Percentiles rank a stretch among this genome's conserved stretches.
Evolutionary conservation across 495 filamentous ascomycete species (phyloP).

Genomic region (Xylaria flabelliformis): DNA sequence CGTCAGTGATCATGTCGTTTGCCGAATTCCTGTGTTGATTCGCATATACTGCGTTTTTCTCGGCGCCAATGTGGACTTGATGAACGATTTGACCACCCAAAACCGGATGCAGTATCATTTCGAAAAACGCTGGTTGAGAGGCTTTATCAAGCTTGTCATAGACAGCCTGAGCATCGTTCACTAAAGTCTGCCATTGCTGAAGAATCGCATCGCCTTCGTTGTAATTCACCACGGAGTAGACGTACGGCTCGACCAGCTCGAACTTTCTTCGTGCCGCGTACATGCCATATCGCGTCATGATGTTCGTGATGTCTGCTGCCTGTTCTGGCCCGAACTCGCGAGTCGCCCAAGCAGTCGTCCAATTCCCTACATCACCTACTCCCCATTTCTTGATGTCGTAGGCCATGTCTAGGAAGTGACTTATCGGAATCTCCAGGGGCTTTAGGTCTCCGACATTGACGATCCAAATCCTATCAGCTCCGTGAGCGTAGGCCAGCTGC

Average conservation of each 20-base stretch:
- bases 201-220: conserved; percentile 71
- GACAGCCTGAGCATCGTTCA: conserved; percentile 58
- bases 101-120: conserved; percentile 73
- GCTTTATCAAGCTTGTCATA: conserved; percentile 58
- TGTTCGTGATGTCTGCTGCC: conserved; percentile 56
- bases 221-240: conserved; percentile 73
- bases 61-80: conserved; percentile 66
- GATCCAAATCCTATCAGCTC: conserved; percentile 74
- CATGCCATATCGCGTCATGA: conserved; percentile 68
- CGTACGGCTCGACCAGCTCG: conserved; percentile 68
- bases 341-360: conserved; percentile 63
- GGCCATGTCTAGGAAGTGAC: conserved; percentile 69
- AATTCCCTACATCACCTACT: conserved; percentile 60
- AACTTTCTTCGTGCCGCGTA: conserved; percentile 70
- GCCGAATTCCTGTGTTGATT: conserved; percentile 69
- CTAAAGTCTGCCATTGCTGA: conserved; percentile 66
- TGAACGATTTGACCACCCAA: conserved; percentile 66
- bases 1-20: conserved; percentile 65
- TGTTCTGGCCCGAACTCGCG: conserved; percentile 64
- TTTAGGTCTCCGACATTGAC: conserved; percentile 81
- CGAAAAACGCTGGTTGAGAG: conserved; percentile 66
- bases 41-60: conserved; percentile 67
- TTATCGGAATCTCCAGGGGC: conserved; percentile 71
- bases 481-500: conserved; percentile 64
- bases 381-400: conserved; percentile 65